phyloP scores from a whole-genome alignment of 2,329 filamentous ascomycete genomes.

The Colletotrichum brevisporum region DNA sequence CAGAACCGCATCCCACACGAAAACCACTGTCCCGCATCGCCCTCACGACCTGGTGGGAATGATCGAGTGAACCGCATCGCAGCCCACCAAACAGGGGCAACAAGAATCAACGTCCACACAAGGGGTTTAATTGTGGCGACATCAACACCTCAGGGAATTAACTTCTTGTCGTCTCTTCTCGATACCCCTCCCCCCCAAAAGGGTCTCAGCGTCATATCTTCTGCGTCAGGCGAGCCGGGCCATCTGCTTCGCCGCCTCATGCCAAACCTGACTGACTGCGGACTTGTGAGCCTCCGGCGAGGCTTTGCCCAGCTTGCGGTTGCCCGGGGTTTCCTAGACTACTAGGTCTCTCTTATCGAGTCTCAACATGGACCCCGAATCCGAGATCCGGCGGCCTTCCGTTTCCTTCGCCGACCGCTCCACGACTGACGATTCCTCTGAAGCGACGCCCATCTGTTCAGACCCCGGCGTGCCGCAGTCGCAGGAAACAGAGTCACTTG shows the following conservation, averaged over 20 bases:
- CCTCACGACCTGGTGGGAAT: neutral
- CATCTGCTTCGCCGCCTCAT: constrained; percentile 23
- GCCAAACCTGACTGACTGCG: constrained; percentile 24
- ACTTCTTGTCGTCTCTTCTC: neutral
- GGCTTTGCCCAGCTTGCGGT: constrained; percentile 32
- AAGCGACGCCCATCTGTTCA: constrained; percentile 30
- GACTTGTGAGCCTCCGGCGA: constrained; percentile 35
- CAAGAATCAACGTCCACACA: neutral
- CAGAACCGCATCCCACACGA: constrained; percentile 27
- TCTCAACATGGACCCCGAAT: constrained; percentile 24
- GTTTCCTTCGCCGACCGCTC: constrained; percentile 23
- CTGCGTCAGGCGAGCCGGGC: neutral
- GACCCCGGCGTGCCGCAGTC: constrained; percentile 9
- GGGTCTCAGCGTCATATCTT: neutral
- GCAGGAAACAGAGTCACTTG: neutral
- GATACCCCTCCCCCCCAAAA: neutral
- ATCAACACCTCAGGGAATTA: neutral
- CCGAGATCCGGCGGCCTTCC: constrained; percentile 28
- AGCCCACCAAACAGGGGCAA: too few species aligned
- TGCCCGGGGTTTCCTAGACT: constrained; percentile 15
- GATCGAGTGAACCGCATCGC: too few species aligned
- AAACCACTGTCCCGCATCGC: constrained; percentile 20
- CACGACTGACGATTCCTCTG: constrained; percentile 23
- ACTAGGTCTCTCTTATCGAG: constrained; percentile 24
- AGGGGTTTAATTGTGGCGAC: neutral